Conservation (phyloP, 352 stramenopile genomes). For the Pythium chondricola region DNA sequence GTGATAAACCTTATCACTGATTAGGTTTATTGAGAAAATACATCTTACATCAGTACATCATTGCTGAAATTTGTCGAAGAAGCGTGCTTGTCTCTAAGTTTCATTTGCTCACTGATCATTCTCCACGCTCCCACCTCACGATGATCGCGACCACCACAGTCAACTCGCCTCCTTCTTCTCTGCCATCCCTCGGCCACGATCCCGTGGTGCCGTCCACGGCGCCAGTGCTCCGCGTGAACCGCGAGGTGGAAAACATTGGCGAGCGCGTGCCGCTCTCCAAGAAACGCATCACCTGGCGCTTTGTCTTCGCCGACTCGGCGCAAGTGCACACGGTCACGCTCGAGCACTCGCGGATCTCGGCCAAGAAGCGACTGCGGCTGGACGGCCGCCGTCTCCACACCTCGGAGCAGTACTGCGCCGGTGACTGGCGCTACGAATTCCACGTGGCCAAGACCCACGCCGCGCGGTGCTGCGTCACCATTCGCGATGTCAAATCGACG, state of each 20-base stretch:
- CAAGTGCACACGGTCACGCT: constrained; percentile 82
- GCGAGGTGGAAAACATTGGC: constrained; percentile 80
- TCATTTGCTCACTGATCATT: too few relatives aligned
- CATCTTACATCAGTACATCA: too few relatives aligned
- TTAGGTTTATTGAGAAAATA: too few relatives aligned
- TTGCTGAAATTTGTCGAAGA: too few relatives aligned
- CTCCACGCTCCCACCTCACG: background rate
- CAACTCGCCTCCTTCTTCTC: background rate
- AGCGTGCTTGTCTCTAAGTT: too few relatives aligned
- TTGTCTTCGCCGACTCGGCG: constrained; percentile 65
- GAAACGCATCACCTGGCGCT: constrained; percentile 82
- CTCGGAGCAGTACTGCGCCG: constrained; percentile 60
- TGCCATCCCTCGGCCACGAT: background rate
- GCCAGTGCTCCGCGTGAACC: constrained; percentile 50
- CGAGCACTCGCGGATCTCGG: constrained; percentile 76
- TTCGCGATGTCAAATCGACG: constrained; percentile 66
- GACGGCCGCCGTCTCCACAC: constrained; percentile 68
- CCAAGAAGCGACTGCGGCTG: constrained; percentile 78
- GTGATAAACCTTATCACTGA: too few relatives aligned
- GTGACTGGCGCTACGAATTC: constrained; percentile 81
- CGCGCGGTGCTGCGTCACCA: constrained; percentile 50
- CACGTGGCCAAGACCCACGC: constrained; percentile 27
- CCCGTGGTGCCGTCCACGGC: constrained; percentile 1
- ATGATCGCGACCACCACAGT: constrained; percentile 10
- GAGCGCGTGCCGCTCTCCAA: constrained; percentile 75